These are phyloP conservation scores for Trichoderma endophyticum DNA, from an alignment of 2,329 filamentous ascomycete genomes.

Conservation along the genomic window DNA sequence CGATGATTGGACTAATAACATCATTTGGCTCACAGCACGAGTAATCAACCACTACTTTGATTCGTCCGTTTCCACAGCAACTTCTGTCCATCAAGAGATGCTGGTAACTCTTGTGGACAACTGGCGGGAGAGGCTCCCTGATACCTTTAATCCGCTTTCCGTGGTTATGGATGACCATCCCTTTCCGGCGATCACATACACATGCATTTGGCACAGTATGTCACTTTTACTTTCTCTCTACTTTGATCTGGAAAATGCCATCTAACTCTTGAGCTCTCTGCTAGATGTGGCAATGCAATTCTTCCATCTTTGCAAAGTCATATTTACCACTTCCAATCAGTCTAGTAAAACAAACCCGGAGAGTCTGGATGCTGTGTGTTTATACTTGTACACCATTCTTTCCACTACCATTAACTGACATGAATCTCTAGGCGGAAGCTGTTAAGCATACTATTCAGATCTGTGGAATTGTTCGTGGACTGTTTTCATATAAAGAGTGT, in stretches of 20 bases:
- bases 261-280: neutral
- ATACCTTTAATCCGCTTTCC: conserved; percentile 5
- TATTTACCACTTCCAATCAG: neutral
- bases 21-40: conserved; percentile 12
- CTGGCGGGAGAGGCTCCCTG: neutral
- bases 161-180: neutral
- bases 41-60: conserved; percentile 14
- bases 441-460: neutral
- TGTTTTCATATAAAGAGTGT: neutral
- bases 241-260: neutral
- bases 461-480: conserved; percentile 1
- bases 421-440: neutral
- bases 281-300: conserved; percentile 15
- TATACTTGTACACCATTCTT: no score
- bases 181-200: conserved; percentile 8
- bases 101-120: neutral
- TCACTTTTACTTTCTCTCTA: neutral
- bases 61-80: neutral
- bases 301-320: conserved; percentile 10
- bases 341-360: neutral
- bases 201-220: conserved; percentile 14
- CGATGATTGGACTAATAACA: conserved; percentile 15
- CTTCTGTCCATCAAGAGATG: neutral
- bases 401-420: neutral
- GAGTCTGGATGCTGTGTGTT: neutral